phyloP scores from a whole-genome alignment of 306 rosid genomes.

The Acacia confusa region DNA sequence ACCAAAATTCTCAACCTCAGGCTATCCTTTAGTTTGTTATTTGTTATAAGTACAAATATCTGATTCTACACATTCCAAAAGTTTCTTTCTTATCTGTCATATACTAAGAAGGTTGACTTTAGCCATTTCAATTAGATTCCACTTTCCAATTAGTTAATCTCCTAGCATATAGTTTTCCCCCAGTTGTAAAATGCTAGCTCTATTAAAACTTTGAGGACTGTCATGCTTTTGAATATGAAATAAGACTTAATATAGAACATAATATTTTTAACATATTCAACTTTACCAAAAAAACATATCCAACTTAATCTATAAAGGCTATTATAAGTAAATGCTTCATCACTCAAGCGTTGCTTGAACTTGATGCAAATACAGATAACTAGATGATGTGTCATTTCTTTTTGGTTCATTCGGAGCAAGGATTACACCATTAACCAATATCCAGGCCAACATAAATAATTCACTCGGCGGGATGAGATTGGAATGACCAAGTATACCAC shows the following conservation, averaged over 20 bases:
- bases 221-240: background rate
- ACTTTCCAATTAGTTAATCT: background rate
- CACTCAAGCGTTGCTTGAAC: background rate
- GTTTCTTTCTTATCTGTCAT: background rate
- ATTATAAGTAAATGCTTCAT: background rate
- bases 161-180: background rate
- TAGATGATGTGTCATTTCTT: background rate
- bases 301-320: background rate
- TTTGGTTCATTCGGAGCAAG: background rate
- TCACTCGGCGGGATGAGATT: background rate
- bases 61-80: background rate
- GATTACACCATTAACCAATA: background rate
- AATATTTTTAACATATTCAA: background rate
- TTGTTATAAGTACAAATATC: background rate
- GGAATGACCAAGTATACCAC: background rate
- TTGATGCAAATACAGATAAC: background rate
- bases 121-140: background rate
- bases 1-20: background rate
- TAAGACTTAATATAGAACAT: background rate
- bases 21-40: background rate
- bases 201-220: background rate
- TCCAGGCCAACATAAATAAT: slow-evolving; percentile 22
- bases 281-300: no score
- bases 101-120: background rate
- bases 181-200: background rate